Conservation (phyloP, 169 alveolate genomes). For the Eimeria maxima region DNA sequence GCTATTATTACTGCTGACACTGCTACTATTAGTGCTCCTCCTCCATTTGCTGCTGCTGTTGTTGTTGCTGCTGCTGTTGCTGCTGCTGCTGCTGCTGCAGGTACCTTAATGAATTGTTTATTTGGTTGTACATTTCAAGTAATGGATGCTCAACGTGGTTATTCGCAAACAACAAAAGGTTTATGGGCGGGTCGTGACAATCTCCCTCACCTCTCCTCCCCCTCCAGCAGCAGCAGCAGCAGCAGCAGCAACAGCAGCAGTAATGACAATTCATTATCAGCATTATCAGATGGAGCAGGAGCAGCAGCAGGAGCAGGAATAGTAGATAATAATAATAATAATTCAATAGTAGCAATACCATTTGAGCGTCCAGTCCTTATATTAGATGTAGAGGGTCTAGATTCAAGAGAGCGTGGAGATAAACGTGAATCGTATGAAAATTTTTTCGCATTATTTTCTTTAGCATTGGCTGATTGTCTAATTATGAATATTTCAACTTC, state of each 20-base stretch:
- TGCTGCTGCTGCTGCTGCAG: conserved; percentile 77
- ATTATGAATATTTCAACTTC: conserved; percentile 92
- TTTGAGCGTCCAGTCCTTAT: conserved; percentile 85
- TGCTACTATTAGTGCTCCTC: neutral
- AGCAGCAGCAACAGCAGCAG: no score
- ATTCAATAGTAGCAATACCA: neutral
- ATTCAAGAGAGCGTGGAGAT: conserved; percentile 94
- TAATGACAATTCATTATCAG: no score
- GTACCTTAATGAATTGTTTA: conserved; percentile 91
- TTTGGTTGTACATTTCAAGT: conserved; percentile 92
- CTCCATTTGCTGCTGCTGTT: conserved; percentile 1
- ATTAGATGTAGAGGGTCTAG: conserved; percentile 96
- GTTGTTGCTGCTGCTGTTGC: neutral
- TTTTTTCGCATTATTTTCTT: conserved; percentile 92
- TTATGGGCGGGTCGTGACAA: conserved; percentile 92
- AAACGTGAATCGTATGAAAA: conserved; percentile 94
- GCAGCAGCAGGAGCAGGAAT: conserved; percentile 8
- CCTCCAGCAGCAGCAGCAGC: no score
- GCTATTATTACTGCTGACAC: neutral
- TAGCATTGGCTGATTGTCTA: conserved; percentile 95
- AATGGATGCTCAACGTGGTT: conserved; percentile 93
- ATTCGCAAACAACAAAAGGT: conserved; percentile 95
- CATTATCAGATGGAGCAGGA: neutral
- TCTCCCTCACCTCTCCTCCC: no score
- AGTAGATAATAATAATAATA: no score